Percentiles rank a stretch among this genome's conserved stretches.
Evolutionary conservation across 2,329 filamentous ascomycete species (phyloP).

Genomic region (Amylocarpus encephaloides): DNA sequence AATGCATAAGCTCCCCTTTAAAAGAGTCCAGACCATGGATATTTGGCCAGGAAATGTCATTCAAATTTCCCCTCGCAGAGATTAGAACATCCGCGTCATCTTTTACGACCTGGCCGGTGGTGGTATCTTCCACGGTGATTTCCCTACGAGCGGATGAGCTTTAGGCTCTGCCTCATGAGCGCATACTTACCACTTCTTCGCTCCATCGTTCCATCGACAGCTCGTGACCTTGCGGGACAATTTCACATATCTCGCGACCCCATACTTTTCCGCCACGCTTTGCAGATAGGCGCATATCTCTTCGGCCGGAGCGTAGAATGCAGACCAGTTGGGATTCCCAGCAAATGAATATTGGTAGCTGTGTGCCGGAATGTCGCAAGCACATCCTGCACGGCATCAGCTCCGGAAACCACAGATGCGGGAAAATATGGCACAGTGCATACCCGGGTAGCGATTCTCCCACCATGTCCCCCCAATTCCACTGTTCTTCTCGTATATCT

Average conservation of each 20-base stretch:
- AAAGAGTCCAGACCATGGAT: slow-evolving; percentile 47
- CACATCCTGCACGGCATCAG: slow-evolving; percentile 11
- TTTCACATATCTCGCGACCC: slow-evolving; percentile 53
- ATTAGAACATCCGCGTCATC: slow-evolving; percentile 55
- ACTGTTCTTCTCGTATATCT: slow-evolving; percentile 50
- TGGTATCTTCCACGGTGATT: slow-evolving; percentile 34
- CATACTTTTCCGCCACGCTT: slow-evolving; percentile 54
- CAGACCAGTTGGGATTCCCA: slow-evolving; percentile 62
- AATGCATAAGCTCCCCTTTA: slow-evolving; percentile 50
- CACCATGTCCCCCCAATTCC: slow-evolving; percentile 49
- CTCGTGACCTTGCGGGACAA: slow-evolving; percentile 49
- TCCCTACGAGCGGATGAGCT: slow-evolving; percentile 36
- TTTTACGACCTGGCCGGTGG: slow-evolving; percentile 34
- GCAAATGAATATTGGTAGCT: slow-evolving; percentile 64
- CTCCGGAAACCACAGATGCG: neutral
- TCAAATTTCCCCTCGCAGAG: slow-evolving; percentile 59
- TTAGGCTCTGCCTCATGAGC: neutral
- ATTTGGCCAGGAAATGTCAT: slow-evolving; percentile 56
- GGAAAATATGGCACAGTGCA: slow-evolving; percentile 27
- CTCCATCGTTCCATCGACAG: slow-evolving; percentile 47
- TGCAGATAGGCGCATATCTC: slow-evolving; percentile 68
- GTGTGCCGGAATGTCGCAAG: slow-evolving; percentile 29
- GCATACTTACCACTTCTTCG: slow-evolving; percentile 37
- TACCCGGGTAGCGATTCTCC: slow-evolving; percentile 38
- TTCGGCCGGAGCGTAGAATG: slow-evolving; percentile 59